A percentile compares a stretch with the other conserved stretches of the same genome.
Conservation (phyloP, 2,329 filamentous ascomycete species). For the Lasiodiplodia citricola region DNA sequence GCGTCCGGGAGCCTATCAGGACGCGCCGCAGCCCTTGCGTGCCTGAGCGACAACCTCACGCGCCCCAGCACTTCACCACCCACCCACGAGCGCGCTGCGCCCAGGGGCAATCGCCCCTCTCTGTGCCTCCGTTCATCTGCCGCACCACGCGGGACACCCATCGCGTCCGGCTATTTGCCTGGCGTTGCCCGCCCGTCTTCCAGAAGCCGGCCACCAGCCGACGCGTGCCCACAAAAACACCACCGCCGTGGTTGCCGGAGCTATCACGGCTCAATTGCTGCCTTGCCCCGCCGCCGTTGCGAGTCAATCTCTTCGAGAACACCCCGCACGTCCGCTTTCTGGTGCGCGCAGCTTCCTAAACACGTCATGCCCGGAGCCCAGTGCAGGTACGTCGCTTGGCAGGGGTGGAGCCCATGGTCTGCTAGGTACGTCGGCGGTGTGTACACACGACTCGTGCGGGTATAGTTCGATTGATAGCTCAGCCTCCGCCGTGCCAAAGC, state of each 20-base stretch:
- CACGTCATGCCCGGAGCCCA: conserved; percentile 21
- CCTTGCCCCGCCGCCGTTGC: conserved; percentile 13
- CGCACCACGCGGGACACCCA: not conserved
- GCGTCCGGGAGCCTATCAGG: conserved; percentile 20
- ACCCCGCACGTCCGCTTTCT: conserved; percentile 17
- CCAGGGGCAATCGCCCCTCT: not conserved
- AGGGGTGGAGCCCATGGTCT: conserved; percentile 17
- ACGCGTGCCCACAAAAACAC: conserved; percentile 11
- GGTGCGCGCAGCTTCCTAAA: conserved; percentile 17
- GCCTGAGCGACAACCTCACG: not conserved
- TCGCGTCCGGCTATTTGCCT: not conserved
- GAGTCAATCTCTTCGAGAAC: conserved; percentile 19
- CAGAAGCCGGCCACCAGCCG: not conserved
- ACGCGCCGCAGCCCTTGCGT: conserved; percentile 21
- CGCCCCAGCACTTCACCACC: conserved; percentile 6
- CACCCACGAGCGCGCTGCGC: not conserved
- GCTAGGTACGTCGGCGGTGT: conserved; percentile 14
- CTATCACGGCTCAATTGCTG: conserved; percentile 17
- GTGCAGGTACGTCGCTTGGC: conserved; percentile 20
- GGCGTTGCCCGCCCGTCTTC: not conserved
- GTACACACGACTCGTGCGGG: conserved; percentile 10
- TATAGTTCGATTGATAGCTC: conserved; percentile 17
- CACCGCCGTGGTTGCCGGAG: conserved; percentile 19
- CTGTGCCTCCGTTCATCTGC: not conserved
- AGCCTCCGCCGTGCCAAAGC: conserved; percentile 1